Base-by-base conservation (phyloP, 1,284 basidiomycete genomes). In the Ceratobasidium sp. region DNA sequence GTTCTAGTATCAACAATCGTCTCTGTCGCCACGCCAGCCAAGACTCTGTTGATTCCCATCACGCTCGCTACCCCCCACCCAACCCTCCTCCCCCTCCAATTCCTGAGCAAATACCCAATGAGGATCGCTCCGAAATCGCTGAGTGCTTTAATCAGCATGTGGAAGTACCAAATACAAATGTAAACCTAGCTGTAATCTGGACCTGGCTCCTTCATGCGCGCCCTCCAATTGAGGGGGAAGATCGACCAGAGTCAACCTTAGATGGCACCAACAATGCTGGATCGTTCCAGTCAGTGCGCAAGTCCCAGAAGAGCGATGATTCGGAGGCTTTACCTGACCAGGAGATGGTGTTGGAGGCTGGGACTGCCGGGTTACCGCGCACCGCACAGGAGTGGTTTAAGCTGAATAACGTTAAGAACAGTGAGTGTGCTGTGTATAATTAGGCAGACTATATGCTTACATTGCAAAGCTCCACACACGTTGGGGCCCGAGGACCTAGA, bases 251-350 rank as follows among this genome's bases (percentile, higher is more conserved):
- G 12, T 18, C 21, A 14, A 12, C 30, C 1, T 28, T 56, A 56
- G 54, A 56, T 30, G 30, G 54, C 9, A 56, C 25, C n/a, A 56
- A 56, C 23, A 33, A 56, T 30, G 30, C 54, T 30, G 54, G 54
- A 1, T 56, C 25, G 9, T 56, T 56, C 28, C 23, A 56, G 54
- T 56, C 30, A 30, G 18, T 56, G 7, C 18, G 23, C 23, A 3
- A 28, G 7, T 12, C 25, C 9, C 16, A 56, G n/a, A 2, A 30
- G 8, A 30, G n/a, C n/a, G n/a, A 30, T 11, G 54, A 56, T 1
- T 56, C 54, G n/a, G 54, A 56, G 18, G 30, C 9, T 1, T 16
- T 12, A 28, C 16, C 25, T 12, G 54, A 30, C 9, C 2, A 3
- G 16, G 54, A 56, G 14, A 9, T 56, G 14, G 18, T 12, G 11